Conservation (phyloP, 805 yeast species). For the Ogataea salicorniae region DNA sequence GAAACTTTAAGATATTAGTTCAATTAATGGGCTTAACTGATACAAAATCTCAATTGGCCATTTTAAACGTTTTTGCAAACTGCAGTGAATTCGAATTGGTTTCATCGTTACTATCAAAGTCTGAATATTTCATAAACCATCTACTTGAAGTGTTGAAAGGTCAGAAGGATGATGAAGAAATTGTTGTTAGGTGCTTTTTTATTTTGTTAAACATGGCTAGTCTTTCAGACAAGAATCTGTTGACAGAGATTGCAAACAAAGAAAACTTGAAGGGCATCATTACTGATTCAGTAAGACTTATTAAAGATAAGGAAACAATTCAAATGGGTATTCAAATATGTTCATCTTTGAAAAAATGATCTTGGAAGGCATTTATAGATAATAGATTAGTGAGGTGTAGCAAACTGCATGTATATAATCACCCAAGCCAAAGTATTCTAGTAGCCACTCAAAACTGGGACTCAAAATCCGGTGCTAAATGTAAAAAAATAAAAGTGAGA, state of each 20-base stretch:
- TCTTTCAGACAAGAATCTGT: conserved; percentile 1
- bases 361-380: too few relatives aligned
- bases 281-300: conserved; percentile 1
- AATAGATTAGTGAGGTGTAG: too few relatives aligned
- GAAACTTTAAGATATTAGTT: conserved; percentile 38
- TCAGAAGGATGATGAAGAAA: conserved; percentile 16
- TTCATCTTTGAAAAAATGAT: not conserved
- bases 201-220: conserved; percentile 15
- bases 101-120: conserved; percentile 11
- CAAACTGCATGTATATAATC: too few relatives aligned
- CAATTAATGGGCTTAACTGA: conserved; percentile 37
- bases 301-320: conserved; percentile 7
- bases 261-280: conserved; percentile 4
- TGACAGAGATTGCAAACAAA: conserved; percentile 1
- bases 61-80: conserved; percentile 29
- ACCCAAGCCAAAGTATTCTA: too few relatives aligned
- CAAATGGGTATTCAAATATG: conserved; percentile 7
- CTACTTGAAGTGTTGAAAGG: conserved; percentile 11
- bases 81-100: conserved; percentile 25
- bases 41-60: conserved; percentile 33
- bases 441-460: too few relatives aligned
- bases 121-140: conserved; percentile 17
- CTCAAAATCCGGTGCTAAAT: too few relatives aligned
- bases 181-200: conserved; percentile 21
- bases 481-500: too few relatives aligned